Percentiles rank a stretch among this genome's conserved stretches.
Evolutionary conservation across 306 rosid genomes (phyloP).

Genomic region (Sophora flavescens): DNA sequence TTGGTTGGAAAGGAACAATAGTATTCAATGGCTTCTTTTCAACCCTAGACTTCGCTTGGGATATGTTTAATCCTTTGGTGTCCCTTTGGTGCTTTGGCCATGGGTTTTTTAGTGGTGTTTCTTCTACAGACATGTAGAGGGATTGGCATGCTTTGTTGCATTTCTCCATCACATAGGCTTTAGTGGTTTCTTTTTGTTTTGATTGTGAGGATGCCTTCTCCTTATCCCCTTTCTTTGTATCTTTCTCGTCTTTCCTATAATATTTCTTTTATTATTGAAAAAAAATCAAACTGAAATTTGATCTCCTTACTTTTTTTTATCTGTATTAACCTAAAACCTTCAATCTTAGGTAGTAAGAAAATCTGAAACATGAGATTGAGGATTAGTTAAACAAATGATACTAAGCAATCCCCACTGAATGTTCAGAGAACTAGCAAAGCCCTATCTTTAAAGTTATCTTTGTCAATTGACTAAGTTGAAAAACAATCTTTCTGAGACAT

Average conservation of each 20-base stretch:
- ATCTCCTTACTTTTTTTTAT: not conserved
- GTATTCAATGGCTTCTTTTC: no score
- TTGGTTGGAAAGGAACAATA: no score
- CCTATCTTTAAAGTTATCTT: not conserved
- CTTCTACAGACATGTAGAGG: no score
- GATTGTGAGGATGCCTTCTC: no score
- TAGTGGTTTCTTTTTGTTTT: no score
- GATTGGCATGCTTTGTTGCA: no score
- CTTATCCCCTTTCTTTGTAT: no score
- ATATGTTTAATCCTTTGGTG: not conserved
- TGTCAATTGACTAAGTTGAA: not conserved
- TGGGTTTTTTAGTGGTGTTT: no score
- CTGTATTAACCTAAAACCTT: not conserved
- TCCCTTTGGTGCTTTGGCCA: no score
- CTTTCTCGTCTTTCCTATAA: no score
- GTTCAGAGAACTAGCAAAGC: constrained; percentile 24
- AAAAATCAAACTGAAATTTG: not conserved
- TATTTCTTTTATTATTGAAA: no score
- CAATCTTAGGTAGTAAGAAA: not conserved
- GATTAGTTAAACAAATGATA: not conserved
- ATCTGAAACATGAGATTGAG: not conserved
- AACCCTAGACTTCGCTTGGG: not conserved
- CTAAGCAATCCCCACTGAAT: not conserved
- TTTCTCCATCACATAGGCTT: no score
- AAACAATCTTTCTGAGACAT: constrained; percentile 19